These are phyloP conservation scores for Talaromyces wortmannii DNA, from an alignment of 495 filamentous ascomycete genomes.

Conservation along the genomic window DNA sequence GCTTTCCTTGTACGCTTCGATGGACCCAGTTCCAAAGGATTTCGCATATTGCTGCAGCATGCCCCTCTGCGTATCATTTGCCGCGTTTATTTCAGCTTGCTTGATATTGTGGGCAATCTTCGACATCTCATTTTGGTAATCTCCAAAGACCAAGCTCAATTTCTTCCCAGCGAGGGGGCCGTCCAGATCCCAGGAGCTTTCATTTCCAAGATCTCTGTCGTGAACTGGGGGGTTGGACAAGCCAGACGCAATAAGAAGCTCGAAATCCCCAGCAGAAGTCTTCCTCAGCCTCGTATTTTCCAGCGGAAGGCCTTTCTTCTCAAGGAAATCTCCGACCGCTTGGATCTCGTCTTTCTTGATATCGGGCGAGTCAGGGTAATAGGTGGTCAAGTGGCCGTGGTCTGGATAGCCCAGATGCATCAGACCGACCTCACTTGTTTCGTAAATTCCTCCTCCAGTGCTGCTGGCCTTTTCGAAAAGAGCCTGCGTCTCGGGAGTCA, in stretches of 20 bases:
- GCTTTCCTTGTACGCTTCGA: slow-evolving; percentile 82
- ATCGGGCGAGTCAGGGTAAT: slow-evolving; percentile 81
- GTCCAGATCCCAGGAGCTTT: slow-evolving; percentile 58
- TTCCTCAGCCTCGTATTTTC: slow-evolving; percentile 89
- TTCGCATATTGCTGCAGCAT: slow-evolving; percentile 82
- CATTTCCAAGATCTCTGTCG: slow-evolving; percentile 64
- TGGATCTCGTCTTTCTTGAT: slow-evolving; percentile 84
- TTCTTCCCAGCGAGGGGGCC: slow-evolving; percentile 62
- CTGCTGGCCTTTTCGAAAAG: slow-evolving; percentile 53
- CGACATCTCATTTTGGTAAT: slow-evolving; percentile 74
- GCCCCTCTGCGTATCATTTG: slow-evolving; percentile 75
- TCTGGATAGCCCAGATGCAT: slow-evolving; percentile 86
- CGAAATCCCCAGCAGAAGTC: slow-evolving; percentile 60
- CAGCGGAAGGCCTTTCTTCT: slow-evolving; percentile 63
- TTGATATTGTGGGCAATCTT: slow-evolving; percentile 64
- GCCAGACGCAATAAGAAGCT: slow-evolving; percentile 80
- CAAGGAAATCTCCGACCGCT: slow-evolving; percentile 63
- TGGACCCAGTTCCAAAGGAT: slow-evolving; percentile 78
- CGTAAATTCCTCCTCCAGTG: slow-evolving; percentile 65
- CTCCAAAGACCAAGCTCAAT: slow-evolving; percentile 74
- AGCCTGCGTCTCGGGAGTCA: slow-evolving; percentile 50
- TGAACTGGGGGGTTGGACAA: slow-evolving; percentile 44
- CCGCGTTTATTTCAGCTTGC: slow-evolving; percentile 67
- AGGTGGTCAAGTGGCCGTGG: slow-evolving; percentile 78
- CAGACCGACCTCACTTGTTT: slow-evolving; percentile 51